Evolutionary conservation across 805 yeast genomes (phyloP), one percentile per base, ranked within the genome.

Genomic region (Starmerella floris): DNA sequence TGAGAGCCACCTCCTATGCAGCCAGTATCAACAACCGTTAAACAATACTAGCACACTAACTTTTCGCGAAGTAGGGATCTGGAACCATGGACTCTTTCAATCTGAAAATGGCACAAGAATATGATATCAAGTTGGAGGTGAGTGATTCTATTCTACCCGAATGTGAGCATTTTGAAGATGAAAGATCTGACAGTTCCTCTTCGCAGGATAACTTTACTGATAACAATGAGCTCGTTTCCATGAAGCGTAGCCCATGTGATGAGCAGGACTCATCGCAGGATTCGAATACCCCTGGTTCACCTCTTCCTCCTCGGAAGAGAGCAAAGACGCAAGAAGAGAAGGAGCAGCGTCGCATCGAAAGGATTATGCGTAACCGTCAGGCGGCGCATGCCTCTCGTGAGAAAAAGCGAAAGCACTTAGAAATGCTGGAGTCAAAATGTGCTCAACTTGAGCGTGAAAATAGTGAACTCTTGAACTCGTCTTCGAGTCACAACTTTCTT

Each of bases 321-420:
- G 97, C 98, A 5, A 84, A 82, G 70, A 91, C 98, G 33, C 74
- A 82, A 53, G 95, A 87, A 64, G 97, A 88, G 65, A 91, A 88
- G 66, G 97, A 91, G 62, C 97, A 88, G 65, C 78, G 97, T 51
- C 74, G 95, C 37, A 76, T 87, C 42, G 97, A 91, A 64, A 70
- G 98, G 40, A 87, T 91, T 39, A 68, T 88, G 55, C 74, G 98
- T 60, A 88, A 88, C 63, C 75, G 97, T 57, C 80, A 88, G 59
- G 97, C 97, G 15, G 98, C 98, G 37, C 97, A 88, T 61, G 94
- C 95, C 41, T 83, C 95, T 23, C 74, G 98, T 52, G 98, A 91
- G 59, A 87, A 88, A 74, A 88, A 88, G 73, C 74, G 97, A 59
- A 75, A 77, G 58, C 94, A 88, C 59, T 79, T 91, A 44, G 95